phyloP scores from a whole-genome alignment of 2,329 filamentous ascomycete genomes.

The Falciphora oryzae region DNA sequence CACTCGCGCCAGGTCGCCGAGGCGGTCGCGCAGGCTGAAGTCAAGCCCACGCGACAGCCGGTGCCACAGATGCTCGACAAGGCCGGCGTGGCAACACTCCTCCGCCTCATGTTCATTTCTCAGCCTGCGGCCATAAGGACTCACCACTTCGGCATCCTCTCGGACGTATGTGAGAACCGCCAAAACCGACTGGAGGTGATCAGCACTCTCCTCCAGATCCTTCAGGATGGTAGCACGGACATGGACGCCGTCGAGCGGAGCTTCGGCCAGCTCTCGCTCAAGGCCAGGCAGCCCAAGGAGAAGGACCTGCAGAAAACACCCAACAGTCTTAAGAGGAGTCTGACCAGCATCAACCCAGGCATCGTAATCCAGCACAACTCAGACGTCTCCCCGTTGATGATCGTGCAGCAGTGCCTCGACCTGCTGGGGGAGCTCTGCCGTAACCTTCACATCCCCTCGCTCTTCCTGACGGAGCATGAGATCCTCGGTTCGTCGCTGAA shows the following conservation, averaged over 20 bases:
- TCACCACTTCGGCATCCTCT: slow-evolving; percentile 79
- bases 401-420: slow-evolving; percentile 91
- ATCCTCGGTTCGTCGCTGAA: slow-evolving; percentile 67
- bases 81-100: slow-evolving; percentile 86
- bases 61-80: slow-evolving; percentile 98
- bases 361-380: slow-evolving; percentile 56
- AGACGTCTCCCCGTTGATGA: slow-evolving; percentile 88
- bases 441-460: slow-evolving; percentile 80
- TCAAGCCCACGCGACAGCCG: slow-evolving; percentile 67
- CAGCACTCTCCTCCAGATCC: slow-evolving; percentile 83
- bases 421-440: slow-evolving; percentile 77
- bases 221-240: slow-evolving; percentile 93
- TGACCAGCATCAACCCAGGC: slow-evolving; percentile 48
- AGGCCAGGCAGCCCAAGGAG: slow-evolving; percentile 72
- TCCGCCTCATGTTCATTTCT: slow-evolving; percentile 97
- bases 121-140: slow-evolving; percentile 81
- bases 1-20: not conserved
- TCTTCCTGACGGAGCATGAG: slow-evolving; percentile 95
- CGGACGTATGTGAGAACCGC: slow-evolving; percentile 92
- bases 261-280: slow-evolving; percentile 86
- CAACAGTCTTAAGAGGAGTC: slow-evolving; percentile 41
- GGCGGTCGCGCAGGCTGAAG: slow-evolving; percentile 14
- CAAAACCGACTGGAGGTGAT: slow-evolving; percentile 93
- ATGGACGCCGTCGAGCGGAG: slow-evolving; percentile 91
- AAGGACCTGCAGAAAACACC: slow-evolving; percentile 60